A percentile compares a stretch with the other conserved stretches of the same genome.
Evolutionary conservation across 352 stramenopile genomes (phyloP).

Genomic region (Albugo laibachii): DNA sequence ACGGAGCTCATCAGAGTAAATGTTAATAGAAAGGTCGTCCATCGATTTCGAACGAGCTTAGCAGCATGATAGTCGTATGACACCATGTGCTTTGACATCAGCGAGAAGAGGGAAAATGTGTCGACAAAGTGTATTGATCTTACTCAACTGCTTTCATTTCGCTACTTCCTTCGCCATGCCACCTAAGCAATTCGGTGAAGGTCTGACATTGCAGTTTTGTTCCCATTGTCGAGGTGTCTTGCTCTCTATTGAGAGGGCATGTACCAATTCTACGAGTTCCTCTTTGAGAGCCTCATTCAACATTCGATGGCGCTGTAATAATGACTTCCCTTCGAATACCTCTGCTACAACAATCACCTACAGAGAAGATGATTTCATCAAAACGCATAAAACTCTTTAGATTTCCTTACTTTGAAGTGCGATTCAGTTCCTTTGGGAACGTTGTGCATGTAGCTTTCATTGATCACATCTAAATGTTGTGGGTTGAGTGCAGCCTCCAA

Average conservation of each 20-base stretch:
- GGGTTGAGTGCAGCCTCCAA: conserved; percentile 33
- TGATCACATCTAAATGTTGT: conserved; percentile 73
- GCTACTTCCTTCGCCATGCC: conserved; percentile 38
- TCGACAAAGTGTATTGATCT: no score
- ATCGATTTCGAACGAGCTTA: no score
- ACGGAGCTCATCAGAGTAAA: no score
- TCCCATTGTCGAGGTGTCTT: conserved; percentile 88
- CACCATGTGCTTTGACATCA: no score
- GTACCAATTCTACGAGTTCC: conserved; percentile 73
- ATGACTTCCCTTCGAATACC: conserved; percentile 74
- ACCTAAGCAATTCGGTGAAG: conserved; percentile 49
- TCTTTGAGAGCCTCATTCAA: conserved; percentile 79
- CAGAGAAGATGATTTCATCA: background rate
- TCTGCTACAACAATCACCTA: conserved; percentile 82
- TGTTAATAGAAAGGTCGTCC: no score
- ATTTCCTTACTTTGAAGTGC: conserved; percentile 79
- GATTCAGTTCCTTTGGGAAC: conserved; percentile 87
- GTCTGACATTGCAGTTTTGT: conserved; percentile 21
- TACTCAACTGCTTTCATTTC: no score
- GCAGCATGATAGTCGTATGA: no score
- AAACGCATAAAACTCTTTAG: no score
- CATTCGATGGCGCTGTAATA: conserved; percentile 81
- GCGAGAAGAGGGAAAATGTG: no score
- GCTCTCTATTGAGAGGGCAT: conserved; percentile 88
- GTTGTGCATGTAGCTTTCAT: conserved; percentile 92